A percentile compares a stretch with the other conserved stretches of the same genome.
Evolutionary conservation across 1,284 basidiomycete species (phyloP).

Genomic region (Termitomyces sp.): DNA sequence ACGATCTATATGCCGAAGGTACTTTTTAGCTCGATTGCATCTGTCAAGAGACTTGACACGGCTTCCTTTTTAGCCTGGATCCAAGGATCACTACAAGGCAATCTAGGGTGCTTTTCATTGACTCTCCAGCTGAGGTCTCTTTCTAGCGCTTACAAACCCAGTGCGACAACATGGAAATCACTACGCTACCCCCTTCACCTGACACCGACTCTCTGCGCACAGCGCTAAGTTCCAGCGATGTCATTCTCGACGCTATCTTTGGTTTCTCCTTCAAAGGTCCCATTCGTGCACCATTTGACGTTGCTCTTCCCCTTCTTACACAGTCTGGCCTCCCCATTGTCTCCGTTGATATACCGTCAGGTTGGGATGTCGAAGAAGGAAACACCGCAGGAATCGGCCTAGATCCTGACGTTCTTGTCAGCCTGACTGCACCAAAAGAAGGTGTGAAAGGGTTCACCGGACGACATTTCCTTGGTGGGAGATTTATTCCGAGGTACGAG

Average conservation of each 20-base stretch:
- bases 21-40: slow-evolving; percentile 10
- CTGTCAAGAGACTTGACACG: background rate
- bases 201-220: slow-evolving; percentile 45
- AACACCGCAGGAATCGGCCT: slow-evolving; percentile 50
- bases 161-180: slow-evolving; percentile 84
- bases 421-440: slow-evolving; percentile 91
- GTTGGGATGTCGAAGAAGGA: slow-evolving; percentile 90
- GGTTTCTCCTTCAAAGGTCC: slow-evolving; percentile 95
- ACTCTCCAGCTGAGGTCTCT: background rate
- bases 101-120: background rate
- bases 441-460: slow-evolving; percentile 77
- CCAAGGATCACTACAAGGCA: slow-evolving; percentile 86
- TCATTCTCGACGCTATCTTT: slow-evolving; percentile 94
- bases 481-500: slow-evolving; percentile 82
- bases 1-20: slow-evolving; percentile 92
- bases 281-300: slow-evolving; percentile 83
- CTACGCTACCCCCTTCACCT: slow-evolving; percentile 50
- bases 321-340: slow-evolving; percentile 72
- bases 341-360: slow-evolving; percentile 93
- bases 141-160: slow-evolving; percentile 75
- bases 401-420: slow-evolving; percentile 79
- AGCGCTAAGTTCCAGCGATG: slow-evolving; percentile 65
- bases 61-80: slow-evolving; percentile 54
- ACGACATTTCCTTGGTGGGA: slow-evolving; percentile 87
- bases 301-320: slow-evolving; percentile 65